A percentile compares a stretch with the other conserved stretches of the same genome.
These are phyloP conservation scores for Platanthera zijinensis DNA, from an alignment of 106 monocot genomes.

Conservation along the genomic window DNA sequence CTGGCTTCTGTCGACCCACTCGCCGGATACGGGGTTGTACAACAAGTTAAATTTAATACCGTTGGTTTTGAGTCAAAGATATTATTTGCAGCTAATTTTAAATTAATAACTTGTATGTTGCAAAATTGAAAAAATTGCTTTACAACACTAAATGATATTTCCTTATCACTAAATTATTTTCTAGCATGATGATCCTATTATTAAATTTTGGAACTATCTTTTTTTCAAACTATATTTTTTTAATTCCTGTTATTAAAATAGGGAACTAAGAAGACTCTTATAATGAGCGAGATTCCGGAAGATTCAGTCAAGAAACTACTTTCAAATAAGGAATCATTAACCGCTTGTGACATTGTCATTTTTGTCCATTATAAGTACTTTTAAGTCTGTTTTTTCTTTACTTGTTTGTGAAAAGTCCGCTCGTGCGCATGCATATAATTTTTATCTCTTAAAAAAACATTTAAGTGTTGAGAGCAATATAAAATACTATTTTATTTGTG, in stretches of 20 bases:
- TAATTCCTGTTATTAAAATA: conserved; percentile 12
- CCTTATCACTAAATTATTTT: background rate
- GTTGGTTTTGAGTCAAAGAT: background rate
- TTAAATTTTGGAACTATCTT: background rate
- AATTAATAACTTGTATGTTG: background rate
- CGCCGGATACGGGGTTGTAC: no score
- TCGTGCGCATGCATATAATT: no score
- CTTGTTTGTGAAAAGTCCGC: no score
- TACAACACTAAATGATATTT: background rate
- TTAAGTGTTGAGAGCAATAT: no score
- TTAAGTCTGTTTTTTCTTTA: background rate
- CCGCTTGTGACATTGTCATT: conserved; percentile 77
- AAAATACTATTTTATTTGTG: no score
- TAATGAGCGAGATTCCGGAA: conserved; percentile 94
- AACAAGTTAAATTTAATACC: background rate
- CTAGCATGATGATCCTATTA: background rate
- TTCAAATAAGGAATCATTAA: conserved; percentile 70
- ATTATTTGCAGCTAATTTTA: background rate
- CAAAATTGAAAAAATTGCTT: background rate
- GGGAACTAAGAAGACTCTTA: conserved; percentile 76
- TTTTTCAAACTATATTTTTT: background rate
- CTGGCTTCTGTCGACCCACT: no score
- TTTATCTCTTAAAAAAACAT: no score
- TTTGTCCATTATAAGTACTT: conserved; percentile 88
- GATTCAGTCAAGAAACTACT: conserved; percentile 53